Evolutionary conservation across 176 grass and related monocot genomes (phyloP), one percentile per base, ranked within the genome.

Genomic region (Thinopyrum elongatum): DNA sequence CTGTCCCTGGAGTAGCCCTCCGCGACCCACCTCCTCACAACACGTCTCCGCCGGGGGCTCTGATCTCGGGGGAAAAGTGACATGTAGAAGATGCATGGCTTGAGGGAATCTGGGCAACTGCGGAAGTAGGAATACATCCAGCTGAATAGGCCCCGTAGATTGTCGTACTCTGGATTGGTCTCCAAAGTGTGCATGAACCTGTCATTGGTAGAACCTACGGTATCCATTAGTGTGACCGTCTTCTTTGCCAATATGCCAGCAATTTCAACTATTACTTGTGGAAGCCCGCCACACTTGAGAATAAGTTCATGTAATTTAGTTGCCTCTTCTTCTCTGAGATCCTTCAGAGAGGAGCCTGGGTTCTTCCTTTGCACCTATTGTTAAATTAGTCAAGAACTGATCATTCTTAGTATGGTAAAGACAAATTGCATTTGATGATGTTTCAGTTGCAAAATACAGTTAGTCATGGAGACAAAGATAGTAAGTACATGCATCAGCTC

Each of bases 21-120:
- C 0, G 80, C 84, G 2, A 93, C 80, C 91, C 91, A 92, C 0
- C 91, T 72, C 76, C 65, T 84, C 4, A 81, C 27, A 9, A 92
- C 49, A 27, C 84, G 79, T n/a, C 51, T 80, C 30, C 80, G 26
- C 19, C 78, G 29, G 3, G 23, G 2, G 26, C 41, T 33, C 0
- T 77, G 1, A 3, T 14, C 63, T n/a, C 19, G 41, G 16, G 70
- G 87, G 81, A 86, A 92, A 17, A 89, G 61, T 7, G 63, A 74
- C 39, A 92, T 47, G 11, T 92, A 90, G 7, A 92, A 86, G 39
- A 92, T 80, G 9, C 87, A 92, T 0, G 87, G 88, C 22, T 92
- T 90, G 0, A 88, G 71, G 38, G 19, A 47, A 66, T 90, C 83
- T 0, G 88, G 88, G 7, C 86, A 87, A 1, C 4, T 23, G 4